Percentiles rank a stretch among this genome's conserved stretches.
phyloP scores from a whole-genome alignment of 345 rosid species.

The Geranium brycei region DNA sequence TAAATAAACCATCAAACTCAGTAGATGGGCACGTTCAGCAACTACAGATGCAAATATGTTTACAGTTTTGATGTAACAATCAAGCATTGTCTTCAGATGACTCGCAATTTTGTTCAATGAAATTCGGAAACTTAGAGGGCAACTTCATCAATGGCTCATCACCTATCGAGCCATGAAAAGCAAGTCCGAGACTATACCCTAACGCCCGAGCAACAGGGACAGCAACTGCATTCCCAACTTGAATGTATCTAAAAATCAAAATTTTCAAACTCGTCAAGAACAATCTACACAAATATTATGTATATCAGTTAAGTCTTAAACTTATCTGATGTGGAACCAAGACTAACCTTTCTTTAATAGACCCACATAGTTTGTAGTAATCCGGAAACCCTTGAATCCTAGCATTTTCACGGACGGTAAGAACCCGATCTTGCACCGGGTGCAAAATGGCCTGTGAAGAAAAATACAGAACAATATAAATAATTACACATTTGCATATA shows the following conservation, averaged over 20 bases:
- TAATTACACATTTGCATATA: too few relatives aligned
- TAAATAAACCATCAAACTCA: too few relatives aligned
- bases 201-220: constrained; percentile 62
- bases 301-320: too few relatives aligned
- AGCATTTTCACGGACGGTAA: constrained; percentile 57
- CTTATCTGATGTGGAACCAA: neutral
- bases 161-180: constrained; percentile 18
- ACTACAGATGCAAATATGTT: too few relatives aligned
- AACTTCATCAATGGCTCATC: constrained; percentile 24
- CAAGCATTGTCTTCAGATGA: constrained; percentile 20
- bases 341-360: constrained; percentile 47
- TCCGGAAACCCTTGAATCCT: constrained; percentile 72
- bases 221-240: constrained; percentile 72
- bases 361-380: constrained; percentile 45
- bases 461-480: too few relatives aligned
- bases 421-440: constrained; percentile 54
- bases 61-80: neutral
- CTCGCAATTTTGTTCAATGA: constrained; percentile 8
- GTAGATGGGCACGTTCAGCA: too few relatives aligned
- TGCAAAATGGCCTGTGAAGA: constrained; percentile 39
- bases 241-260: constrained; percentile 35
- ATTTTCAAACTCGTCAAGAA: neutral
- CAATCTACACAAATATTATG: too few relatives aligned
- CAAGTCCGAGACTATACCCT: constrained; percentile 39
- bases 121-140: constrained; percentile 25